Conservation (phyloP, 2,329 filamentous ascomycete species). For the Pestalotiopsis sp. region DNA sequence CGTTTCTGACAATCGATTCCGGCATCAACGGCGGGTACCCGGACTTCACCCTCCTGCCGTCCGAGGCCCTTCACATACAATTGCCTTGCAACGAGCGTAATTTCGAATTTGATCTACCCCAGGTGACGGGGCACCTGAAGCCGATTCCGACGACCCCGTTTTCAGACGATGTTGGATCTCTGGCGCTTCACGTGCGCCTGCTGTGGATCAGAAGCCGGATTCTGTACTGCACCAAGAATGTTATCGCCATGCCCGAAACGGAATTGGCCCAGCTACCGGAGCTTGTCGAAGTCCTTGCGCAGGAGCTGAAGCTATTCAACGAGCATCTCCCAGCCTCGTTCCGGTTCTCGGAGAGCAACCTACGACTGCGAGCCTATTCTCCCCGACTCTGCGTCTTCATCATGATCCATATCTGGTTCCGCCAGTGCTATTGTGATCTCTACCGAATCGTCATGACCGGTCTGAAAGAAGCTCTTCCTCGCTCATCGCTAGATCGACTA, state of each 20-base stretch:
- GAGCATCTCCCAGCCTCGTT: slow-evolving; percentile 57
- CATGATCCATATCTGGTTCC: slow-evolving; percentile 64
- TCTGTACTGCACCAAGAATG: slow-evolving; percentile 54
- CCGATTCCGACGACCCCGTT: slow-evolving; percentile 46
- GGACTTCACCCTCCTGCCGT: slow-evolving; percentile 48
- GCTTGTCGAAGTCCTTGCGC: slow-evolving; percentile 49
- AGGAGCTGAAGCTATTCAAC: slow-evolving; percentile 52
- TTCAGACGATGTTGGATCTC: slow-evolving; percentile 56
- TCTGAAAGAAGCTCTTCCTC: slow-evolving; percentile 53
- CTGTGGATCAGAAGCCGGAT: slow-evolving; percentile 58
- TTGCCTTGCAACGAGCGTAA: slow-evolving; percentile 52
- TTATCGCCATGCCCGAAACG: slow-evolving; percentile 41
- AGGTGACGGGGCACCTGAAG: slow-evolving; percentile 50
- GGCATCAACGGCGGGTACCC: slow-evolving; percentile 43
- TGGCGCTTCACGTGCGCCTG: slow-evolving; percentile 59
- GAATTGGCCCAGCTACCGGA: slow-evolving; percentile 48
- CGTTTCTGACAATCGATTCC: slow-evolving; percentile 46
- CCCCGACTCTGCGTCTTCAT: slow-evolving; percentile 59
- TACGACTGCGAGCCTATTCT: slow-evolving; percentile 58
- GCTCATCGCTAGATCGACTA: slow-evolving; percentile 44
- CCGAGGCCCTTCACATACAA: slow-evolving; percentile 44
- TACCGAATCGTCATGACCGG: slow-evolving; percentile 56
- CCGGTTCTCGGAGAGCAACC: slow-evolving; percentile 58
- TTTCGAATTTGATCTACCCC: slow-evolving; percentile 60
- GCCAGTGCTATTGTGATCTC: slow-evolving; percentile 60